phyloP scores from a whole-genome alignment of 2,329 filamentous ascomycete species.

The Chaetomiaceae sp. region DNA sequence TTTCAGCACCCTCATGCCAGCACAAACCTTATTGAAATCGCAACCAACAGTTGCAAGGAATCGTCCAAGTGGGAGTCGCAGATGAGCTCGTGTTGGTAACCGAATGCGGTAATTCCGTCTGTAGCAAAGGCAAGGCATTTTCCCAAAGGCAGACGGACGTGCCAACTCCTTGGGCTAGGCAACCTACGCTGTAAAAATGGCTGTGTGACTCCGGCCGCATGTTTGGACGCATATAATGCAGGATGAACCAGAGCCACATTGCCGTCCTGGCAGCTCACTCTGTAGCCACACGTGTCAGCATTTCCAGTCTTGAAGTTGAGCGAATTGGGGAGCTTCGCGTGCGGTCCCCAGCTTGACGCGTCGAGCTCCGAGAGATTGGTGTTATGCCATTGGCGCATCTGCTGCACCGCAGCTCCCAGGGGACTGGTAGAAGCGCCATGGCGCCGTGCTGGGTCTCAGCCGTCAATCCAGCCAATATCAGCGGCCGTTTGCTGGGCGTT shows the following conservation, averaged over 20 bases:
- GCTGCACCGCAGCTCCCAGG: constrained; percentile 4
- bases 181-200: too few species aligned
- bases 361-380: background rate
- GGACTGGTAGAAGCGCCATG: constrained; percentile 11
- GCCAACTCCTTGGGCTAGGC: too few species aligned
- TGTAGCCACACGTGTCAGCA: background rate
- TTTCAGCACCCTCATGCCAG: too few species aligned
- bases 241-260: background rate
- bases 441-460: constrained; percentile 8
- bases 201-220: background rate
- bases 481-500: background rate
- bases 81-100: too few species aligned
- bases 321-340: background rate
- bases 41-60: too few species aligned
- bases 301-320: background rate
- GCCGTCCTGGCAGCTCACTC: background rate
- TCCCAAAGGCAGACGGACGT: too few species aligned
- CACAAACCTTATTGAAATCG: too few species aligned
- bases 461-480: constrained; percentile 1
- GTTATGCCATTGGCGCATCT: background rate
- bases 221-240: background rate
- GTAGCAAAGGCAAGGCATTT: too few species aligned
- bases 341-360: constrained; percentile 1
- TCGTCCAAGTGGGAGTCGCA: too few species aligned
- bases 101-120: too few species aligned